Conservation (phyloP, 2,329 filamentous ascomycete genomes). For the Neopestalotiopsis sp. region DNA sequence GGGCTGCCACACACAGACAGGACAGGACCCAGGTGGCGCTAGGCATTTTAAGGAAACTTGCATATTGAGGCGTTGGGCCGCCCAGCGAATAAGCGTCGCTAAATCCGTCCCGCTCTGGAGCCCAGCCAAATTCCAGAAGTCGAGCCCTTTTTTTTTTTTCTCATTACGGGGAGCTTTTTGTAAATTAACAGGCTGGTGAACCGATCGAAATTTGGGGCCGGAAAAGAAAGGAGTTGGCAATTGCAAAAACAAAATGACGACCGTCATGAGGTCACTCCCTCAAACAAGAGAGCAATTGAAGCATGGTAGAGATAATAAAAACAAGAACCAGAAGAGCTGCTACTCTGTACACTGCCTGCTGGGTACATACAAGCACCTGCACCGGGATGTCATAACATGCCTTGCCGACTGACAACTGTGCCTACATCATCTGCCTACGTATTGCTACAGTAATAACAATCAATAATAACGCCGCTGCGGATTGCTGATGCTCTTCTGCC, state of each 20-base stretch:
- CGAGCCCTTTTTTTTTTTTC: background rate
- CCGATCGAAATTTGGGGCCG: background rate
- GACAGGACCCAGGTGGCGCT: background rate
- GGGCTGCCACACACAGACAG: constrained; percentile 7
- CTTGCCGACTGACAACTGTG: constrained; percentile 1
- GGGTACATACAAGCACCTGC: background rate
- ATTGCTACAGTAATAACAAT: background rate
- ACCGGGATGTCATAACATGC: background rate
- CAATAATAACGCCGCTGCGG: background rate
- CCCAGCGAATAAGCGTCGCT: constrained; percentile 4
- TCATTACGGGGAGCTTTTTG: constrained; percentile 3
- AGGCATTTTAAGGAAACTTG: background rate
- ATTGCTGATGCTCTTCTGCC: background rate
- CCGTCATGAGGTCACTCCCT: constrained; percentile 3
- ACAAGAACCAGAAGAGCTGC: background rate
- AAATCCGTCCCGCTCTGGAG: constrained; percentile 6
- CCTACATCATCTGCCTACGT: background rate
- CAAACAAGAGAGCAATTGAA: constrained; percentile 1
- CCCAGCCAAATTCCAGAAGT: constrained; percentile 13
- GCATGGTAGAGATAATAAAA: background rate
- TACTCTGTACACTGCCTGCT: background rate
- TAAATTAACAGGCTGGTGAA: constrained; percentile 1
- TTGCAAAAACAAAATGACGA: background rate
- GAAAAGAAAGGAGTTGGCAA: constrained; percentile 1
- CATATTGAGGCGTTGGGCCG: constrained; percentile 13